These are phyloP conservation scores for Salisapilia sapeloensis DNA, from an alignment of 352 stramenopile species.

Conservation along the genomic window DNA sequence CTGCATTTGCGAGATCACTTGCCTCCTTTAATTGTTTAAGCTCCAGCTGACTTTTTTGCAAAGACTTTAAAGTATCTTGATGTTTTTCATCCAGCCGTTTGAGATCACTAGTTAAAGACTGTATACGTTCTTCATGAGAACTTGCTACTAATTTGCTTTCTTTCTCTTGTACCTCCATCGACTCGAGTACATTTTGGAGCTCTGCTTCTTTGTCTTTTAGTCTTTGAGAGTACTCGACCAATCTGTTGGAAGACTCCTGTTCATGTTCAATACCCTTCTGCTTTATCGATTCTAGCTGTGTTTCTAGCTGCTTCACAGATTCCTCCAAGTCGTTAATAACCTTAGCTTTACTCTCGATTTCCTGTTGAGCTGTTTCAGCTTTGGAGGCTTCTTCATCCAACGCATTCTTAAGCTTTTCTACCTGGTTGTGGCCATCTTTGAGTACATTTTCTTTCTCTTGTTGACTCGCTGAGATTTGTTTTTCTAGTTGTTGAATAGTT, in stretches of 20 bases:
- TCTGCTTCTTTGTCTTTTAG: neutral
- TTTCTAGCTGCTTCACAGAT: conserved; percentile 5
- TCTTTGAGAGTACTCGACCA: neutral
- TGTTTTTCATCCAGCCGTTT: neutral
- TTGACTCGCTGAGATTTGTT: neutral
- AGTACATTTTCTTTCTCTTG: neutral
- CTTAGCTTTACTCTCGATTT: conserved; percentile 3
- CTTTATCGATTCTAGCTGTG: conserved; percentile 5
- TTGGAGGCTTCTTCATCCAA: neutral
- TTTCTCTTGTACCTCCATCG: neutral
- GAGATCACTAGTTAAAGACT: neutral
- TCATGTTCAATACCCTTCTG: conserved; percentile 11
- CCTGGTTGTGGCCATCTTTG: neutral
- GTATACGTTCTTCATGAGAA: conserved; percentile 2
- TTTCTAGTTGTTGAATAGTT: neutral
- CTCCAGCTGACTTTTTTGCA: neutral
- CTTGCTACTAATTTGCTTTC: neutral
- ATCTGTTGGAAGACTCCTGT: conserved; percentile 4
- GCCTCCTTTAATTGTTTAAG: too few species aligned
- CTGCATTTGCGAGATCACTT: too few species aligned
- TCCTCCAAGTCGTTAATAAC: conserved; percentile 3
- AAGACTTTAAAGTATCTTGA: neutral
- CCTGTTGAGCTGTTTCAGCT: conserved; percentile 1
- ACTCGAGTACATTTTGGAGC: neutral
- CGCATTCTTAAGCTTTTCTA: conserved; percentile 2